Conservation (phyloP, 2,329 filamentous ascomycete genomes). For the Phaeosphaeriaceae sp. region DNA sequence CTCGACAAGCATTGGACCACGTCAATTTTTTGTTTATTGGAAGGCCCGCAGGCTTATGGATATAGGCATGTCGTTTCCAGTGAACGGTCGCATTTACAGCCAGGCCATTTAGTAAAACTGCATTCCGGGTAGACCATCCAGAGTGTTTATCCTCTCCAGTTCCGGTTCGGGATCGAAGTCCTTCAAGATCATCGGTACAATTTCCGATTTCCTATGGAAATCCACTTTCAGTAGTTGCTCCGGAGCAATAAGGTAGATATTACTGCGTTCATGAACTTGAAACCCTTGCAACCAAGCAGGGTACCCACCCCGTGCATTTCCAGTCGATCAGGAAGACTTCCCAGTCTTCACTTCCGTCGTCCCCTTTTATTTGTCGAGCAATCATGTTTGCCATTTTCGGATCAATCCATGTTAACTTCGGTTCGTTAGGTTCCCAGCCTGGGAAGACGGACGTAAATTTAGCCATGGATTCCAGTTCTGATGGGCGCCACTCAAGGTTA, state of each 20-base stretch:
- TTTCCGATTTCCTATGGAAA: background rate
- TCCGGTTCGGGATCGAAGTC: background rate
- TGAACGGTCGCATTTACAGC: background rate
- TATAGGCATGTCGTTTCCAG: background rate
- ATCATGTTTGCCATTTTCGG: background rate
- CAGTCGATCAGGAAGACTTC: background rate
- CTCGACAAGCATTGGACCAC: background rate
- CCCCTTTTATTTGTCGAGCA: background rate
- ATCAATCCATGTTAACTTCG: constrained; percentile 1
- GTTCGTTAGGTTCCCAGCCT: background rate
- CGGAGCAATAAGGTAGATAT: background rate
- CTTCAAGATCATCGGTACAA: background rate
- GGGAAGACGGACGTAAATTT: background rate
- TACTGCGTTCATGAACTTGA: background rate
- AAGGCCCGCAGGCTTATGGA: background rate
- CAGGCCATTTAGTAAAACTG: background rate
- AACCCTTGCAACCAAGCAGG: background rate
- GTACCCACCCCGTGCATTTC: background rate
- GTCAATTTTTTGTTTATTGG: background rate
- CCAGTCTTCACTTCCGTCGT: background rate
- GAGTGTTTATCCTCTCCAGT: background rate
- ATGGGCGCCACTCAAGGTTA: background rate
- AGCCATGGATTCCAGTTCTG: background rate
- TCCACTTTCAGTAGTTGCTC: background rate
- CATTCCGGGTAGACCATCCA: background rate